These are phyloP conservation scores for Rhizopus stolonifer DNA, from an alignment of 371 early-diverging fungal species.

Conservation along the genomic window DNA sequence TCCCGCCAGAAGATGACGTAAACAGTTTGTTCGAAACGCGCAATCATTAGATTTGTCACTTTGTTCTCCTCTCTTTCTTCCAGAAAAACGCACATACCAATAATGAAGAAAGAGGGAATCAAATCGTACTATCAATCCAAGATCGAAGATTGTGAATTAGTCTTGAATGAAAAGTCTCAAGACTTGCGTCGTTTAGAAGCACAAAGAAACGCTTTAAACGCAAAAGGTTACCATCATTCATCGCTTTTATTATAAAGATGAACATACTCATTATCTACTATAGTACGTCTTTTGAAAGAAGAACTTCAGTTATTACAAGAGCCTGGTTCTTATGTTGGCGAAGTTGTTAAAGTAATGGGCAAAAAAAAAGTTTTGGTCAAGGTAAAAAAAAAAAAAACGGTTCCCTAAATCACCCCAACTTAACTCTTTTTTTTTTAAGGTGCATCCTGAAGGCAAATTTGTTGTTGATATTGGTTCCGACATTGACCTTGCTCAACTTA, in stretches of 20 bases:
- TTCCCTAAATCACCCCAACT: not conserved
- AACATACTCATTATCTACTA: not conserved
- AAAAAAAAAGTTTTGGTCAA: slow-evolving; percentile 99
- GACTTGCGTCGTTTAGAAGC: slow-evolving; percentile 98
- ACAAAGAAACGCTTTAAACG: slow-evolving; percentile 96
- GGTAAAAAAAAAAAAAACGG: slow-evolving; percentile 39
- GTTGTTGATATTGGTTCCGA: slow-evolving; percentile 93
- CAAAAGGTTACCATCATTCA: slow-evolving; percentile 77
- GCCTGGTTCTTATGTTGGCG: slow-evolving; percentile 97
- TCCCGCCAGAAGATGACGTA: too few relatives aligned
- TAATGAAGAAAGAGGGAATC: slow-evolving; percentile 63
- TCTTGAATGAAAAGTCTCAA: slow-evolving; percentile 88
- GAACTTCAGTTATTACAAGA: slow-evolving; percentile 98
- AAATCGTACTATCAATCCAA: slow-evolving; percentile 75
- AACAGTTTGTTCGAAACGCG: too few relatives aligned
- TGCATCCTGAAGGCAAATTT: slow-evolving; percentile 99
- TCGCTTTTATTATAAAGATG: not conserved
- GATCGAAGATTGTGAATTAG: slow-evolving; percentile 87
- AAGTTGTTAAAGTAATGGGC: slow-evolving; percentile 99
- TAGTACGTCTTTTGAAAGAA: slow-evolving; percentile 97
- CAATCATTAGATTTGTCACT: not conserved
- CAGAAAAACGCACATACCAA: not conserved
- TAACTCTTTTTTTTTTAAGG: slow-evolving; percentile 33
- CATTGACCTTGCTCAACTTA: slow-evolving; percentile 92
- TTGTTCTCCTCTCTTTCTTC: not conserved